These are phyloP conservation scores for Aphanomyces cochlioides DNA, from an alignment of 352 stramenopile species.

Conservation along the genomic window DNA sequence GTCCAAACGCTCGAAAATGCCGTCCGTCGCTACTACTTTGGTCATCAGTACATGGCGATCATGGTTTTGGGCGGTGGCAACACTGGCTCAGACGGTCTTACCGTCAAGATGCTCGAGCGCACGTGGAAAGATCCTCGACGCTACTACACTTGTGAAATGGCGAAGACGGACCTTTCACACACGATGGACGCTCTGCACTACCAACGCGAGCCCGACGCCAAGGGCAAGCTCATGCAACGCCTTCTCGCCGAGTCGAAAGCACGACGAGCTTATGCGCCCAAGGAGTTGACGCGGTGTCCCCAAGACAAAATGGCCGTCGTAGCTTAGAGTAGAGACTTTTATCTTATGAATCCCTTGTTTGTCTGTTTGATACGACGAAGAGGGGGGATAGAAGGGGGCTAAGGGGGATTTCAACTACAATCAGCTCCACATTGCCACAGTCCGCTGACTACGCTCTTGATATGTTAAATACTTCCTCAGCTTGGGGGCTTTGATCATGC, in stretches of 20 bases:
- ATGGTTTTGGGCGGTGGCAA: slow-evolving; percentile 23
- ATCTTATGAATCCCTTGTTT: too few species aligned
- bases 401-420: too few species aligned
- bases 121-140: slow-evolving; percentile 21
- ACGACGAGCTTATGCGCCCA: background rate
- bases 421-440: too few species aligned
- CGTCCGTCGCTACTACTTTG: slow-evolving; percentile 29
- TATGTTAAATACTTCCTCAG: too few species aligned
- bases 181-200: slow-evolving; percentile 10
- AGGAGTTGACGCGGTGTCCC: background rate
- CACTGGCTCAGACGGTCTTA: slow-evolving; percentile 19
- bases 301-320: background rate
- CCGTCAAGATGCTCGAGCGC: slow-evolving; percentile 29
- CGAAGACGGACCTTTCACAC: slow-evolving; percentile 15
- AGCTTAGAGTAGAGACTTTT: too few species aligned
- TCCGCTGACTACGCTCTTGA: too few species aligned
- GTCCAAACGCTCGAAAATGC: slow-evolving; percentile 28
- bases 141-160: slow-evolving; percentile 20
- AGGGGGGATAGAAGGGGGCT: too few species aligned
- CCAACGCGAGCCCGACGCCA: background rate
- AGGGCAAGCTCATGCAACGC: slow-evolving; percentile 19
- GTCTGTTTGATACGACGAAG: too few species aligned
- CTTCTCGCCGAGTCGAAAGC: background rate
- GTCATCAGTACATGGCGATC: slow-evolving; percentile 27
- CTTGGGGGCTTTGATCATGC: too few species aligned